Evolutionary conservation across 768 basidiomycete species (phyloP), one percentile per base, ranked within the genome.

Genomic region (Boletus insuetus): DNA sequence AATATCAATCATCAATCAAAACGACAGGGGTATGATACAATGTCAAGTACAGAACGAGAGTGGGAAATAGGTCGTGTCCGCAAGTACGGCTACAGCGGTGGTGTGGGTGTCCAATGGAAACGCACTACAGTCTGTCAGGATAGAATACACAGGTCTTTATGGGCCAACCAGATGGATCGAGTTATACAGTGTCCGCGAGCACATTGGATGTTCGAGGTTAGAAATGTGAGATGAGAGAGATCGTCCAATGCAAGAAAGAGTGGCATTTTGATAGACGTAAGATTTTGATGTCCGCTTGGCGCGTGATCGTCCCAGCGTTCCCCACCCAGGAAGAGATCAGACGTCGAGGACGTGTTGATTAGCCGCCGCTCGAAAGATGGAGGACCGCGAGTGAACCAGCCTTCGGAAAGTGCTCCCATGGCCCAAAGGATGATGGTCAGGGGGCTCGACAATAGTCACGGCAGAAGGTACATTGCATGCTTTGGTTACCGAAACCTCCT

Each of bases 371-470:
- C 77, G 74, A 65, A 80, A 73, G 51, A 78, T 69, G 53, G 74
- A 73, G 47, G 78, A 78, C 60, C 73, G 73, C 46, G 78, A 78
- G 55, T 75, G 76, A 51, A 79, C 74, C 41, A 79, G 63, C 47
- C 75, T 71, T 50, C 77, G 73, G 53, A 78, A 72, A 43, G 75
- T 64, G 48, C 67, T 65, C 42, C 68, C 70, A 10, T 73, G 68
- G 20, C 54, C 54, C 37, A 67, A 65, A 43, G 59, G 55, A 51
- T 68, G 61, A 12, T 60, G 59, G 11, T 63, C 70, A 22, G 50
- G 52, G 34, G 65, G 59, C 37, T 72, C 74, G 29, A 67, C 62
- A 35, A 63, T 60, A 34, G 62, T 68, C 46, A 68, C 61, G 4
- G 61, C 49, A 32, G 58, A 55, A 26, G 60, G 61, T 2, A 29